Conservation (phyloP, 306 rosid species). For the Mimosa bimucronata region DNA sequence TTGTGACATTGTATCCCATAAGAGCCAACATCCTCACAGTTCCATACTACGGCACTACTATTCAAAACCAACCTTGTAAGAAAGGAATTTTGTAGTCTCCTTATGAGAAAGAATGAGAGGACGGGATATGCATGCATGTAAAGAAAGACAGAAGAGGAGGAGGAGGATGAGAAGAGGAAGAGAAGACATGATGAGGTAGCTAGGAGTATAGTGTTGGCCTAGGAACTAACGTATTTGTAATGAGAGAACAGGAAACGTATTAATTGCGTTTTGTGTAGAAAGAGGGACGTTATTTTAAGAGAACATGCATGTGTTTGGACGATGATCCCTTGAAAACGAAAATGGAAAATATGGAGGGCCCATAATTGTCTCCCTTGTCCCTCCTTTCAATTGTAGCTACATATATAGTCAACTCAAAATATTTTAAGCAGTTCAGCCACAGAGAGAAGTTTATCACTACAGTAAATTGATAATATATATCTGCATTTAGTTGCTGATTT, state of each 20-base stretch:
- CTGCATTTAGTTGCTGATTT: slow-evolving; percentile 9
- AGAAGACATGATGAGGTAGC: slow-evolving; percentile 51
- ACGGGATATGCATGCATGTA: slow-evolving; percentile 73
- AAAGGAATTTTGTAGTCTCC: slow-evolving; percentile 24
- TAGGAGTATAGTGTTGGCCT: background rate
- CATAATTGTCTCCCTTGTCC: slow-evolving; percentile 56
- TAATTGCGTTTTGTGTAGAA: slow-evolving; percentile 66
- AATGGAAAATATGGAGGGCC: slow-evolving; percentile 63
- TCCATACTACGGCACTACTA: background rate
- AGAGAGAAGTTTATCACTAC: background rate
- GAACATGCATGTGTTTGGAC: slow-evolving; percentile 92
- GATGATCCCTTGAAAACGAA: slow-evolving; percentile 57
- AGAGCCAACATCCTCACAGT: too few species aligned
- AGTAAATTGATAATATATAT: too few species aligned
- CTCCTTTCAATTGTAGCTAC: background rate
- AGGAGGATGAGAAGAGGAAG: slow-evolving; percentile 21
- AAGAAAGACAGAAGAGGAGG: slow-evolving; percentile 39
- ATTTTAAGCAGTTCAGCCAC: slow-evolving; percentile 15
- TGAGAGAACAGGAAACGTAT: slow-evolving; percentile 39
- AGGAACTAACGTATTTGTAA: slow-evolving; percentile 45
- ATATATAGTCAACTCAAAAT: too few species aligned
- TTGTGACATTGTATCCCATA: too few species aligned
- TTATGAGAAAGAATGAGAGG: slow-evolving; percentile 33
- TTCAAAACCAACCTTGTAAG: slow-evolving; percentile 41
- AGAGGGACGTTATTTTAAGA: slow-evolving; percentile 56